Evolutionary conservation across 768 basidiomycete species (phyloP), one percentile per base, ranked within the genome.

Genomic region (Mycena latifolia): DNA sequence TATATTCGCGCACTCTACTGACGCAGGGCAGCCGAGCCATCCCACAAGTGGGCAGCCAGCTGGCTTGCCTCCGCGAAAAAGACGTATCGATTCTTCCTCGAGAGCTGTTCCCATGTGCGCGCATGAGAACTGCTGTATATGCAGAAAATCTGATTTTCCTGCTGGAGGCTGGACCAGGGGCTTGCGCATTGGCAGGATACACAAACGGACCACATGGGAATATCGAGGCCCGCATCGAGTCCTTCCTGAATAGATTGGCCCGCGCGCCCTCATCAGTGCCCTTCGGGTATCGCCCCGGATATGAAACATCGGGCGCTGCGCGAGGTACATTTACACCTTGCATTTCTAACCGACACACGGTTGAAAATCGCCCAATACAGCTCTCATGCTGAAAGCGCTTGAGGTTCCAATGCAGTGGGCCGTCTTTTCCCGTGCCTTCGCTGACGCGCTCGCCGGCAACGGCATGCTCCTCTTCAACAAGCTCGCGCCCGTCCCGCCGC

Each of bases 1-100:
- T 33, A 28, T n/a, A 31, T 5, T 15, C 27, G 24, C 35, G 55
- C n/a, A 41, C 9, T 9, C 33, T 41, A 11, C n/a, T 27, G 61
- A 72, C n/a, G n/a, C n/a, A n/a, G n/a, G n/a, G n/a, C 33, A 35
- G 72, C 61, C 24, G 72, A 74, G 55, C 70, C 72, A 2, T 70
- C 73, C 22, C 72, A 73, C 63, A 71, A 71, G 45, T 74, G 72
- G 73, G 65, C 72, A 0, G 48, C 48, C 37, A 72, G 73, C 28
- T 74, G 70, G 68, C 63, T 74, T 17, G 28, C 61, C 2, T 66
- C 63, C 5, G 57, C 73, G 20, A 72, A 74, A 45, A 70, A 73
- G 39, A 74, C 73, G 25, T 73, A 74, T 45, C 35, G 69, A 6
- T 61, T 71, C 31, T 74, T 55, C 52, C 70, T 74, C 15, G 29